A percentile compares a stretch with the other conserved stretches of the same genome.
These are phyloP conservation scores for Sporothrix euskadiensis DNA, from an alignment of 2,329 filamentous ascomycete species.

Conservation along the genomic window DNA sequence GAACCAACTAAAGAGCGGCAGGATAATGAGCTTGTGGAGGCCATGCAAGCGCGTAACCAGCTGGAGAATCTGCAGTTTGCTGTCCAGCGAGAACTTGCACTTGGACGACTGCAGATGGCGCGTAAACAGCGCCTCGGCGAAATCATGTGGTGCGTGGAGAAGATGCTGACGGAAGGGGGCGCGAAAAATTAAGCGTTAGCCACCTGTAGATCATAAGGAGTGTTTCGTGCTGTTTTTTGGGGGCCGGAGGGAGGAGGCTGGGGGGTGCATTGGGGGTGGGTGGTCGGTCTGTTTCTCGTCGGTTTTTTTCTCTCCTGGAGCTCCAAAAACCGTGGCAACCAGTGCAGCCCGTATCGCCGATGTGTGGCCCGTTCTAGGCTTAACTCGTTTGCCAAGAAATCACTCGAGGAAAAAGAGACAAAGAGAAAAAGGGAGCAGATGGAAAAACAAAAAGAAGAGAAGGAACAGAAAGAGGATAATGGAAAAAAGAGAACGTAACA, in stretches of 20 bases:
- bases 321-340: slow-evolving; percentile 12
- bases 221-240: not conserved
- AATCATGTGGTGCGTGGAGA: slow-evolving; percentile 90
- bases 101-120: slow-evolving; percentile 89
- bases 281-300: not conserved
- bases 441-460: not conserved
- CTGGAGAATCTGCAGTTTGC: slow-evolving; percentile 73
- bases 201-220: not conserved
- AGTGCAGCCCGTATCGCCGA: not conserved
- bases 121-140: slow-evolving; percentile 83
- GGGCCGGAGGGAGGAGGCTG: not conserved
- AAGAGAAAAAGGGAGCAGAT: not conserved
- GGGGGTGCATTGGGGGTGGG: not conserved
- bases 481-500: not conserved
- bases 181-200: slow-evolving; percentile 19
- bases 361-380: not conserved
- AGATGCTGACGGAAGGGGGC: slow-evolving; percentile 58
- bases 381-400: slow-evolving; percentile 10
- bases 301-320: not conserved
- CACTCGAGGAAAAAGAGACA: not conserved
- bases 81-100: slow-evolving; percentile 80
- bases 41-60: slow-evolving; percentile 89
- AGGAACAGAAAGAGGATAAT: not conserved
- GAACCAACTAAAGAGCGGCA: slow-evolving; percentile 94
- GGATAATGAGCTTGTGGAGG: slow-evolving; percentile 85